These are phyloP conservation scores for Elymus sibiricus DNA, from an alignment of 176 grass and related monocot species.

Conservation along the genomic window DNA sequence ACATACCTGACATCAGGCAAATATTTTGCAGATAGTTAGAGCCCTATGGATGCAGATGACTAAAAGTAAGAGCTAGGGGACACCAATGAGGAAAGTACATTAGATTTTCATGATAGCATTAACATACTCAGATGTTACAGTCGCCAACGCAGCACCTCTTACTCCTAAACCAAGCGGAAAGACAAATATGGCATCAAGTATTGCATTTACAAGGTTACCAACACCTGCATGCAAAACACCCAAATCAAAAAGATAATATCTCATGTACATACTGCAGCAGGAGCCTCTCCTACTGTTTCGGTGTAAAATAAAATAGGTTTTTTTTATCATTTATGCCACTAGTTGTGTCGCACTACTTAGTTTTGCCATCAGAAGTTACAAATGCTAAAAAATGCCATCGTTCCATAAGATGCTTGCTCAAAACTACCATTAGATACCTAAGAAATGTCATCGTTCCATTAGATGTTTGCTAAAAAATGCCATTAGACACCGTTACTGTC, in stretches of 20 bases:
- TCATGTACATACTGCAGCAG: neutral
- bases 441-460: too few species aligned
- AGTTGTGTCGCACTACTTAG: too few species aligned
- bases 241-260: neutral
- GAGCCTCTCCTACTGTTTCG: neutral
- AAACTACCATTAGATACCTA: too few species aligned
- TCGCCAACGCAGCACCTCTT: constrained; percentile 89
- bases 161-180: constrained; percentile 87
- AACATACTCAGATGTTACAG: constrained; percentile 90
- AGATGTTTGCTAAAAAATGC: too few species aligned
- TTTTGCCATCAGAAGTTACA: too few species aligned
- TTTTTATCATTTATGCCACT: too few species aligned
- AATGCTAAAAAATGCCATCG: too few species aligned
- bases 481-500: too few species aligned
- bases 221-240: constrained; percentile 41
- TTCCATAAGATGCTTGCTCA: too few species aligned
- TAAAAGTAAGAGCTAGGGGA: neutral
- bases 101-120: constrained; percentile 30
- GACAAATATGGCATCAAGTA: constrained; percentile 78
- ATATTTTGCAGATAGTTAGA: constrained; percentile 15
- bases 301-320: neutral
- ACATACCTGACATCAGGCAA: constrained; percentile 64
- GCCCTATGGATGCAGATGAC: neutral
- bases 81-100: constrained; percentile 13
- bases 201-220: constrained; percentile 80